phyloP scores from a whole-genome alignment of 2,329 filamentous ascomycete species.

The Didymellaceae sp. region DNA sequence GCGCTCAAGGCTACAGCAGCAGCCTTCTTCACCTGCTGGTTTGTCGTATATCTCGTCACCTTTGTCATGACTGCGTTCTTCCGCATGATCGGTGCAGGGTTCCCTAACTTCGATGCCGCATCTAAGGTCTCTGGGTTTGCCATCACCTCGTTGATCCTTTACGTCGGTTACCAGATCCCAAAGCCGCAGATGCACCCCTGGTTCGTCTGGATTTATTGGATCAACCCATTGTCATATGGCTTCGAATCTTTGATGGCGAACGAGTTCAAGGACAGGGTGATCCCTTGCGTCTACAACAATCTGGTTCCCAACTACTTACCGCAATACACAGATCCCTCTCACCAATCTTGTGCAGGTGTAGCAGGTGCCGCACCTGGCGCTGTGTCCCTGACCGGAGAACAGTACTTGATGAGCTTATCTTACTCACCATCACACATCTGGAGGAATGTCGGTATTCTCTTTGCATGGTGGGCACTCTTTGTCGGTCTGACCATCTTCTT shows the following conservation, averaged over 20 bases:
- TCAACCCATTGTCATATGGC: slow-evolving; percentile 77
- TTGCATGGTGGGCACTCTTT: slow-evolving; percentile 51
- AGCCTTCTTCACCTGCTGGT: slow-evolving; percentile 81
- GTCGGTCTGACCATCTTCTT: slow-evolving; percentile 64
- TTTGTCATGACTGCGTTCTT: slow-evolving; percentile 84
- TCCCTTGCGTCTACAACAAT: slow-evolving; percentile 59
- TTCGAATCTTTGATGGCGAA: slow-evolving; percentile 83
- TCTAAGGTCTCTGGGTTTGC: slow-evolving; percentile 63
- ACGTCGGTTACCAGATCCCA: slow-evolving; percentile 66
- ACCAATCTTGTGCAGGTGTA: slow-evolving; percentile 65
- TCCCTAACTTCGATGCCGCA: slow-evolving; percentile 66
- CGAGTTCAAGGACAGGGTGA: slow-evolving; percentile 55
- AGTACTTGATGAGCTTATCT: slow-evolving; percentile 63
- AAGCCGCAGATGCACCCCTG: slow-evolving; percentile 60
- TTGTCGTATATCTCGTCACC: slow-evolving; percentile 73
- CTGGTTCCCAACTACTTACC: slow-evolving; percentile 59
- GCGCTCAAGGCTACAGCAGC: slow-evolving; percentile 74
- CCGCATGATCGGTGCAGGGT: slow-evolving; percentile 72
- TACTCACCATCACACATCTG: slow-evolving; percentile 36
- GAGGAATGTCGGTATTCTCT: slow-evolving; percentile 54
- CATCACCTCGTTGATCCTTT: slow-evolving; percentile 64
- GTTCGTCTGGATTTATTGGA: slow-evolving; percentile 66
- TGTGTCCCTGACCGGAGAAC: slow-evolving; percentile 61
- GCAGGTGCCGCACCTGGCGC: slow-evolving; percentile 60
- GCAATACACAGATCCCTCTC: slow-evolving; percentile 50